Evolutionary conservation across 2,329 filamentous ascomycete species (phyloP).

Genomic region (Chaetomiaceae sp.): DNA sequence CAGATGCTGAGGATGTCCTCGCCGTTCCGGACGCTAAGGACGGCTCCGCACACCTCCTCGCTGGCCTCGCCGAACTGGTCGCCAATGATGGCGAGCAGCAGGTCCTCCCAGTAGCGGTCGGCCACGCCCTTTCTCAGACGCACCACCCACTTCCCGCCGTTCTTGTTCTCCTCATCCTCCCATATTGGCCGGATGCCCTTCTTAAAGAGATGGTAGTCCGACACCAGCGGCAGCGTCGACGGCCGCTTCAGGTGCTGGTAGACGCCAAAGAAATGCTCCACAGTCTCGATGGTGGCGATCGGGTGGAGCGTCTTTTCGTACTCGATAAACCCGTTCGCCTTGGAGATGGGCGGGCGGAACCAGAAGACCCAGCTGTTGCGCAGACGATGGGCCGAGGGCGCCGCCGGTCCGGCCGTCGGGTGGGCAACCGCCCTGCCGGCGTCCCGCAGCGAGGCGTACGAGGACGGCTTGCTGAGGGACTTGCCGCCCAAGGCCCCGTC

Average conservation of each 20-base stretch:
- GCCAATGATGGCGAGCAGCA: constrained; percentile 83
- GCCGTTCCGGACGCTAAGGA: constrained; percentile 88
- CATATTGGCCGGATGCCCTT: constrained; percentile 94
- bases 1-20: constrained; percentile 98
- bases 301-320: constrained; percentile 95
- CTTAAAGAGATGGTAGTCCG: constrained; percentile 97
- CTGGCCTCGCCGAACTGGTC: constrained; percentile 90
- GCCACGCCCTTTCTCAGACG: constrained; percentile 95
- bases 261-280: constrained; percentile 86
- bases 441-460: constrained; percentile 46
- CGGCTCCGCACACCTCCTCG: constrained; percentile 91
- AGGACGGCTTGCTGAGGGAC: constrained; percentile 33
- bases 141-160: constrained; percentile 96
- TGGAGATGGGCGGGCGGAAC: constrained; percentile 94
- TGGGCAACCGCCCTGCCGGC: constrained; percentile 36
- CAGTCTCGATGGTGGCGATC: constrained; percentile 74
- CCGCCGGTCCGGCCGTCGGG: constrained; percentile 36
- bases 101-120: constrained; percentile 94
- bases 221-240: constrained; percentile 81
- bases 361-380: constrained; percentile 93
- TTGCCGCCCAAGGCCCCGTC: constrained; percentile 34
- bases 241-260: constrained; percentile 88
- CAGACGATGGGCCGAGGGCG: constrained; percentile 51
- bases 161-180: constrained; percentile 97
- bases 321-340: constrained; percentile 80